Evolutionary conservation across 2,329 filamentous ascomycete genomes (phyloP).

Genomic region (Microsporum canis): DNA sequence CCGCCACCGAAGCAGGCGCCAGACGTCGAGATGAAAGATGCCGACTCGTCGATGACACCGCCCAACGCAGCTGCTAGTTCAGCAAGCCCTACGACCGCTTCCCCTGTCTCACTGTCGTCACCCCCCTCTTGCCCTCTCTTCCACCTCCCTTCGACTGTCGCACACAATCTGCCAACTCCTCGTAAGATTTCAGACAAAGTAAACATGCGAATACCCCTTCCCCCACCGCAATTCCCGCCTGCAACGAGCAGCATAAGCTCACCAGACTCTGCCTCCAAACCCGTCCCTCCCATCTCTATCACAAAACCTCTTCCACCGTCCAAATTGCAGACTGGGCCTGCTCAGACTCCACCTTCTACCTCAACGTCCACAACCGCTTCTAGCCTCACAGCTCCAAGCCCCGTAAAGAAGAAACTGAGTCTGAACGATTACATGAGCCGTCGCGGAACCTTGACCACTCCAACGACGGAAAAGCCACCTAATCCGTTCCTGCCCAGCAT

Average conservation of each 20-base stretch:
- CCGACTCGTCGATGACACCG: constrained; percentile 19
- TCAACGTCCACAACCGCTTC: background rate
- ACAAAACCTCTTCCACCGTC: background rate
- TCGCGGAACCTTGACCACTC: constrained; percentile 30
- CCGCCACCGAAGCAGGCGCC: constrained; percentile 3
- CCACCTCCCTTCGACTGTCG: constrained; percentile 26
- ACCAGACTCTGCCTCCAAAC: background rate
- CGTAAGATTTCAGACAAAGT: constrained; percentile 42
- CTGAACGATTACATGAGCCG: constrained; percentile 40
- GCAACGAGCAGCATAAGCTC: background rate
- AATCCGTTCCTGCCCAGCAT: constrained; percentile 20
- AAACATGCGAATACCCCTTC: constrained; percentile 37
- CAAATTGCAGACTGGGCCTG: background rate
- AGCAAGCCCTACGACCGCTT: background rate
- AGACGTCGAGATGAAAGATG: constrained; percentile 29
- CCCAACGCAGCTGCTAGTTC: constrained; percentile 8
- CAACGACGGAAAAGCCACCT: constrained; percentile 32
- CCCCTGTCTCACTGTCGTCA: background rate
- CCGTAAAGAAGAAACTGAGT: constrained; percentile 41
- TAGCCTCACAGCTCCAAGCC: constrained; percentile 29
- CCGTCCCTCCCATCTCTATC: background rate
- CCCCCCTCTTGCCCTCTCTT: background rate
- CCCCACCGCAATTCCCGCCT: background rate
- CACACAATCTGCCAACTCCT: constrained; percentile 27
- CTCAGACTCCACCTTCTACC: background rate